phyloP scores from a whole-genome alignment of 2,329 filamentous ascomycete species.

The Magnaporthiopsis incrustans region DNA sequence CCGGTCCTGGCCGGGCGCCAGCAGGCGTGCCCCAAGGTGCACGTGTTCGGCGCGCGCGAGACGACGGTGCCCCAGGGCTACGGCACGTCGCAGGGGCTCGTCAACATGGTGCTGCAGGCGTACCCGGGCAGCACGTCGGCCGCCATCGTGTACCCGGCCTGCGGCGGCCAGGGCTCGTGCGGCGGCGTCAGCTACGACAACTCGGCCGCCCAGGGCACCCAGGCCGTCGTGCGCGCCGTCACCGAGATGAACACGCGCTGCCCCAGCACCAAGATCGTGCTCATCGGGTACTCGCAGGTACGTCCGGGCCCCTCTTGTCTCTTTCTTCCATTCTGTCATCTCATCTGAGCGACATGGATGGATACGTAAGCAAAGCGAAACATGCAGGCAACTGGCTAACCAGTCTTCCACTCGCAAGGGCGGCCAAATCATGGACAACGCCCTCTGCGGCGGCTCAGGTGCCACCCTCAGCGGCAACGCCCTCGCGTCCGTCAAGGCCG shows the following conservation, averaged over 20 bases:
- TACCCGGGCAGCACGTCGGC: slow-evolving; percentile 45
- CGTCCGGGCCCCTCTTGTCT: slow-evolving; percentile 2
- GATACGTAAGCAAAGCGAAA: too few relatives aligned
- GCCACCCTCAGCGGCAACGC: slow-evolving; percentile 37
- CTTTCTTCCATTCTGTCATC: background rate
- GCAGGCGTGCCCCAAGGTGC: slow-evolving; percentile 33
- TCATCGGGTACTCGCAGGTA: slow-evolving; percentile 56
- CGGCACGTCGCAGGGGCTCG: slow-evolving; percentile 40
- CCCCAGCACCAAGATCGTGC: slow-evolving; percentile 47
- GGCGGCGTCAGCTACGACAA: slow-evolving; percentile 51
- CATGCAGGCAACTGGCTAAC: too few relatives aligned
- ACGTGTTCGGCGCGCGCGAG: slow-evolving; percentile 39
- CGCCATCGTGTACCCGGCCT: slow-evolving; percentile 52
- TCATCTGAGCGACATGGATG: too few relatives aligned
- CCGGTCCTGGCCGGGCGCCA: slow-evolving; percentile 43
- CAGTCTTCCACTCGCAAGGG: too few relatives aligned
- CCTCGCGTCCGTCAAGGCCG: slow-evolving; percentile 50
- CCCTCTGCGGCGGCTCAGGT: slow-evolving; percentile 52
- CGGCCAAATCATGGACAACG: slow-evolving; percentile 56
- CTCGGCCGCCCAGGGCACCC: slow-evolving; percentile 49
- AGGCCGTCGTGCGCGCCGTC: slow-evolving; percentile 50
- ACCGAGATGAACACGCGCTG: slow-evolving; percentile 49
- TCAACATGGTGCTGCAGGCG: slow-evolving; percentile 38
- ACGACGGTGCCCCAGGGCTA: slow-evolving; percentile 43
- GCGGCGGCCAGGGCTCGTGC: slow-evolving; percentile 51